A percentile compares a stretch with the other conserved stretches of the same genome.
Conservation (phyloP, 352 stramenopile genomes). For the Phytophthora podocarpi region DNA sequence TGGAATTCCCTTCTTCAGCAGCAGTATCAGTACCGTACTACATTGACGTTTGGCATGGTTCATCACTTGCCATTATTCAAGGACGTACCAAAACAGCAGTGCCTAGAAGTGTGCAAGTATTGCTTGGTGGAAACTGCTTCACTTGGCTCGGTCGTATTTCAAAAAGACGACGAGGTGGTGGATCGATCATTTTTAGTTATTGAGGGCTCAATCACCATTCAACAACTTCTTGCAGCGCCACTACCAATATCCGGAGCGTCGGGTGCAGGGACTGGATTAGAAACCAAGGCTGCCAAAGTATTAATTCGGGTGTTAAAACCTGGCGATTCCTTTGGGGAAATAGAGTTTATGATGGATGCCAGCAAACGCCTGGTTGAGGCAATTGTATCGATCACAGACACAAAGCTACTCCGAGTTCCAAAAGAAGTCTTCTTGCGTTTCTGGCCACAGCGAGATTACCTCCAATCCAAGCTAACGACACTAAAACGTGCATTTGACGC, state of each 20-base stretch:
- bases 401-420: slow-evolving; percentile 46
- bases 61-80: slow-evolving; percentile 36
- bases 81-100: slow-evolving; percentile 18
- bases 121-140: slow-evolving; percentile 36
- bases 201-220: slow-evolving; percentile 37
- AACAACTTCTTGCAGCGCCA: slow-evolving; percentile 37
- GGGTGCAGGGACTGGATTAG: too few relatives aligned
- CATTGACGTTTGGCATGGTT: slow-evolving; percentile 45
- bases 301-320: slow-evolving; percentile 32
- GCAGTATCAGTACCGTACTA: slow-evolving; percentile 36
- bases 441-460: slow-evolving; percentile 35
- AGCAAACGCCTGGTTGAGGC: slow-evolving; percentile 39
- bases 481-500: slow-evolving; percentile 40
- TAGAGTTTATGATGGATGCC: slow-evolving; percentile 39
- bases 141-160: slow-evolving; percentile 40
- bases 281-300: too few relatives aligned
- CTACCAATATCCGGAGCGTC: neutral
- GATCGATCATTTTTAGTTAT: slow-evolving; percentile 49
- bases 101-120: slow-evolving; percentile 37
- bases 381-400: slow-evolving; percentile 15
- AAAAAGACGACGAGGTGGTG: slow-evolving; percentile 25
- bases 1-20: slow-evolving; percentile 39
- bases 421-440: slow-evolving; percentile 36
- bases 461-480: slow-evolving; percentile 39
- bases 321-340: slow-evolving; percentile 56